A percentile compares a stretch with the other conserved stretches of the same genome.
These are phyloP conservation scores for Boletellus sp. DNA, from an alignment of 1,284 basidiomycete species.

Conservation along the genomic window DNA sequence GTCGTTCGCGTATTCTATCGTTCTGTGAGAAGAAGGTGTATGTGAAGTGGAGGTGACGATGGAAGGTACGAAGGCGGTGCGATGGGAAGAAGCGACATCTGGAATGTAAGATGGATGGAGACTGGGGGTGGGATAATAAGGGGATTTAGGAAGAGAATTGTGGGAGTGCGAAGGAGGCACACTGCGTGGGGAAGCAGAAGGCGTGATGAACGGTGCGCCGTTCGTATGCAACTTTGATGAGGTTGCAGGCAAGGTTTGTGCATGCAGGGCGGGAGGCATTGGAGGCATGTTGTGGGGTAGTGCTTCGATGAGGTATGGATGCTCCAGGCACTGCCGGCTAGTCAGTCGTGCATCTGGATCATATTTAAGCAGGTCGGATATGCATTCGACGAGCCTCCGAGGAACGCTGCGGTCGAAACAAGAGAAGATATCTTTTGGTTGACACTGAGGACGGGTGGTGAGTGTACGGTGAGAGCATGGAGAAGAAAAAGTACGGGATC, in stretches of 20 bases:
- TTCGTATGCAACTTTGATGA: constrained; percentile 38
- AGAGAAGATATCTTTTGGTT: constrained; percentile 72
- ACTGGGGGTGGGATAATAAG: constrained; percentile 33
- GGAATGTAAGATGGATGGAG: constrained; percentile 39
- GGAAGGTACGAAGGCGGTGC: constrained; percentile 50
- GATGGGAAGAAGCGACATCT: constrained; percentile 53
- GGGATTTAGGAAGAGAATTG: constrained; percentile 36
- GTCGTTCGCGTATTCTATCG: constrained; percentile 37
- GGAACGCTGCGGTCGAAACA: constrained; percentile 83
- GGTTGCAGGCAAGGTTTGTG: constrained; percentile 31
- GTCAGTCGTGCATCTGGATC: constrained; percentile 87
- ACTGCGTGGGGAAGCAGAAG: constrained; percentile 51
- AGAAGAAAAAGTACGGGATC: constrained; percentile 6
- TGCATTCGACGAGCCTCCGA: constrained; percentile 83
- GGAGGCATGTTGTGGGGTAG: constrained; percentile 68
- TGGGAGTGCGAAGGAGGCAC: constrained; percentile 63
- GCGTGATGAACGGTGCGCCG: constrained; percentile 41
- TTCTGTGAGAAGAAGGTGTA: constrained; percentile 33
- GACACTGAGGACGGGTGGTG: constrained; percentile 47
- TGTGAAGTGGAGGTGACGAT: constrained; percentile 34
- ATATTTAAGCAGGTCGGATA: constrained; percentile 88
- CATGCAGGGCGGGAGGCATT: constrained; percentile 49
- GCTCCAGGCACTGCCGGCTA: constrained; percentile 82
- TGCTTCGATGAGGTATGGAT: constrained; percentile 81
- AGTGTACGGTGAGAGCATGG: neutral